These are phyloP conservation scores for Solanum corneliomulleri DNA, from an alignment of 257 asterid species.

Conservation along the genomic window DNA sequence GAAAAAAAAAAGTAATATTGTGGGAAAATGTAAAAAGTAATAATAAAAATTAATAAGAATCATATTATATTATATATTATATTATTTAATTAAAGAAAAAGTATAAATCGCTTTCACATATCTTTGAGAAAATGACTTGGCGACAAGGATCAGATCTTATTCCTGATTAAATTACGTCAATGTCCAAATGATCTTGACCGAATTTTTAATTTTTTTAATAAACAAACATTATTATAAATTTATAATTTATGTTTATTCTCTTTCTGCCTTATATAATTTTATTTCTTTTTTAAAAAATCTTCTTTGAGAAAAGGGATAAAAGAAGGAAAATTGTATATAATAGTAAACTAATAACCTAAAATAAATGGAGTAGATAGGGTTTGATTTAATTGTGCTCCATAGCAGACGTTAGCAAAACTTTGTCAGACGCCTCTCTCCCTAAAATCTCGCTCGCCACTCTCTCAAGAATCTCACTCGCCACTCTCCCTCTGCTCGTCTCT, in stretches of 20 bases:
- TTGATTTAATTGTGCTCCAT: too few relatives aligned
- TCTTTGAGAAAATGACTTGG: conserved; percentile 64
- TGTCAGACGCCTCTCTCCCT: too few relatives aligned
- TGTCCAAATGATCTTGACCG: conserved; percentile 1
- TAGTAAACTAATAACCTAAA: too few relatives aligned
- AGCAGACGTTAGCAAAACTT: too few relatives aligned
- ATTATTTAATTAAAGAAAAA: background rate
- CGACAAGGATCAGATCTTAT: conserved; percentile 57
- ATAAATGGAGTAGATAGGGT: too few relatives aligned
- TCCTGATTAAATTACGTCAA: conserved; percentile 15
- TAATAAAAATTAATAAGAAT: background rate
- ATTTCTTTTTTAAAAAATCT: too few relatives aligned
- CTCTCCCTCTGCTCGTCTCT: too few relatives aligned
- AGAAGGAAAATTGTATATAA: too few relatives aligned
- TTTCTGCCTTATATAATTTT: background rate
- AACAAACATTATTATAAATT: background rate
- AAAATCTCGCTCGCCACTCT: too few relatives aligned
- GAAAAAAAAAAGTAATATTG: background rate
- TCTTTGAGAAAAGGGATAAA: background rate
- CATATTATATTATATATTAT: background rate
- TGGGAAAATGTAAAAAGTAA: background rate
- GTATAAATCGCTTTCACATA: conserved; percentile 40
- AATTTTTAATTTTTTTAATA: background rate
- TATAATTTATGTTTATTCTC: background rate
- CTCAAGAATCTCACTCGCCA: too few relatives aligned